phyloP scores from a whole-genome alignment of 768 basidiomycete species.

The Suillus paluster region DNA sequence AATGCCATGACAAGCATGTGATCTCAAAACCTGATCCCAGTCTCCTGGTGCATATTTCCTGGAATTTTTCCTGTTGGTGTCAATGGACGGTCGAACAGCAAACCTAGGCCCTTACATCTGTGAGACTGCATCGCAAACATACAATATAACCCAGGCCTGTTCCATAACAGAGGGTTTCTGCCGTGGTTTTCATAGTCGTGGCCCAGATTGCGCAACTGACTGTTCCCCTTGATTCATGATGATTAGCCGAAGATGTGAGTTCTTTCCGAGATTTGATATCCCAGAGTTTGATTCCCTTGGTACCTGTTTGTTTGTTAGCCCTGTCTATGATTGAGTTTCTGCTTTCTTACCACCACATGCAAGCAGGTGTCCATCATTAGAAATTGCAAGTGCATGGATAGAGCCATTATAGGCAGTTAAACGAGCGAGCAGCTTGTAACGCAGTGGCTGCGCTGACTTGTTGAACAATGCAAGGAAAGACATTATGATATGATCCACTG shows the following conservation, averaged over 20 bases:
- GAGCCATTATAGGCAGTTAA: constrained; percentile 1
- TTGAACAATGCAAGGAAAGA: background rate
- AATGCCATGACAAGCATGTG: background rate
- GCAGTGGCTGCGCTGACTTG: background rate
- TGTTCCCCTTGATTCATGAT: background rate
- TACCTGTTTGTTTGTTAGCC: constrained; percentile 5
- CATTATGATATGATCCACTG: background rate
- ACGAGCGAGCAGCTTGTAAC: background rate
- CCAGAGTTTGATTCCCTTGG: constrained; percentile 12
- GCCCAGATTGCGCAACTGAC: constrained; percentile 12
- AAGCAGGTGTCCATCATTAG: constrained; percentile 1
- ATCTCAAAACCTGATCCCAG: constrained; percentile 6
- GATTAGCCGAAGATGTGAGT: constrained; percentile 1
- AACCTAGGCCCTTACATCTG: constrained; percentile 12
- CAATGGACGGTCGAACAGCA: background rate
- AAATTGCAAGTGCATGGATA: constrained; percentile 6
- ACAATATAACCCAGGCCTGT: constrained; percentile 11
- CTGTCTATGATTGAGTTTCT: background rate
- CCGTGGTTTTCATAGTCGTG: background rate
- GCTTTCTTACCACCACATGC: constrained; percentile 10
- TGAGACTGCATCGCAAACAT: constrained; percentile 7
- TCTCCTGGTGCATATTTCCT: constrained; percentile 14
- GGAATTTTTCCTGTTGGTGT: constrained; percentile 11
- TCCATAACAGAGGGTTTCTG: constrained; percentile 15
- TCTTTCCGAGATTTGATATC: constrained; percentile 1